A percentile compares a stretch with the other conserved stretches of the same genome.
Conservation (phyloP, 2,329 filamentous ascomycete species). For the Diaporthe humulicola region DNA sequence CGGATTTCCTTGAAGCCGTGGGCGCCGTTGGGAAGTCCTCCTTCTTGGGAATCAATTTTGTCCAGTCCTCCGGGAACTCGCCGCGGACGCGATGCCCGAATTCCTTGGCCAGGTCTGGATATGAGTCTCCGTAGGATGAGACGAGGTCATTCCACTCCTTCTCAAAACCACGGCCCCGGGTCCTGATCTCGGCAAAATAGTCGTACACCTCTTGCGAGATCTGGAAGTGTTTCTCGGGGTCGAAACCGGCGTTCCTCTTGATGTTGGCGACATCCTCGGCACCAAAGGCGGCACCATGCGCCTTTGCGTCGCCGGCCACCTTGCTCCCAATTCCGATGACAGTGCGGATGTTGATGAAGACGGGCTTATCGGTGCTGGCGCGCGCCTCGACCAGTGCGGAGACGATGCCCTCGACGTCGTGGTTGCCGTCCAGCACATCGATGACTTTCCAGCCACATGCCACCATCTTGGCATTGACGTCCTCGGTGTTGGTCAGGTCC, state of each 20-base stretch:
- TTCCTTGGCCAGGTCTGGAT: constrained; percentile 50
- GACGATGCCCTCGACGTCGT: constrained; percentile 61
- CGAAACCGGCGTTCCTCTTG: constrained; percentile 64
- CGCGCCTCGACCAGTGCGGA: constrained; percentile 58
- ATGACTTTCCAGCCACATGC: constrained; percentile 67
- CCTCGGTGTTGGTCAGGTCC: constrained; percentile 65
- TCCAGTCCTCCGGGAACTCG: constrained; percentile 62
- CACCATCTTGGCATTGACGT: constrained; percentile 67
- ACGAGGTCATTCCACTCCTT: constrained; percentile 60
- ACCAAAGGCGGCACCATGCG: constrained; percentile 71
- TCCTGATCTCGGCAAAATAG: constrained; percentile 65
- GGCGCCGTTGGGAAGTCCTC: constrained; percentile 60
- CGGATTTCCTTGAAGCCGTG: constrained; percentile 62
- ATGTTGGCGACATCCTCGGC: constrained; percentile 65
- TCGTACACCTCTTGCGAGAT: constrained; percentile 59
- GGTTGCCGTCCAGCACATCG: constrained; percentile 62
- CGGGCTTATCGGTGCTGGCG: constrained; percentile 58
- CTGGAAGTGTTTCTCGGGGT: constrained; percentile 61
- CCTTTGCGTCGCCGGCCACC: constrained; percentile 61
- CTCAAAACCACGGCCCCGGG: constrained; percentile 60
- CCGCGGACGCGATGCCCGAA: constrained; percentile 63
- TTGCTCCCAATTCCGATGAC: constrained; percentile 66
- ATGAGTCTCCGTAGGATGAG: constrained; percentile 36
- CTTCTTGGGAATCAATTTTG: constrained; percentile 60
- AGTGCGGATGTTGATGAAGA: constrained; percentile 70